Evolutionary conservation across 2,329 filamentous ascomycete species (phyloP).

Genomic region (Monosporascus sp.): DNA sequence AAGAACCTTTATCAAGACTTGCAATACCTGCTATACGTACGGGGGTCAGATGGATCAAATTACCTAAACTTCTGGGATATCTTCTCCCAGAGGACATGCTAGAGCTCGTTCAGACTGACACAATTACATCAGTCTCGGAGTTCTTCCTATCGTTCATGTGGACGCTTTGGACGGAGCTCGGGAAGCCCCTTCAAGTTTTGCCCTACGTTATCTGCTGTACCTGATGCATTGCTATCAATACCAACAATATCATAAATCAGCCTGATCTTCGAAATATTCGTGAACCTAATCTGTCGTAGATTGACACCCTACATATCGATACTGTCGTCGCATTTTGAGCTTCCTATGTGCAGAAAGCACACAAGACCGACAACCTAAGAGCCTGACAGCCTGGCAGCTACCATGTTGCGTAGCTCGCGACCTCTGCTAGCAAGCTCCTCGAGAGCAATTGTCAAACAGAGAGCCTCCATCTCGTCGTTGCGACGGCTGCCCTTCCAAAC

Average conservation of each 20-base stretch:
- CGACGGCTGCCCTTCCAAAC: neutral
- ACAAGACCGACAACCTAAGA: too few species aligned
- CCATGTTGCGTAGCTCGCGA: constrained; percentile 24
- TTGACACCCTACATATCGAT: neutral
- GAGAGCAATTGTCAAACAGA: constrained; percentile 10
- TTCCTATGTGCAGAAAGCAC: neutral
- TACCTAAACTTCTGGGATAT: too few species aligned
- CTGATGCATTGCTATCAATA: neutral
- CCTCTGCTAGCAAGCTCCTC: constrained; percentile 16
- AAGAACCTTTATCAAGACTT: too few species aligned
- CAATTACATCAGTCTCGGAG: too few species aligned
- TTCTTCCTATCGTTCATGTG: neutral
- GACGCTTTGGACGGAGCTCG: neutral
- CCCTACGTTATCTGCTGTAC: too few species aligned
- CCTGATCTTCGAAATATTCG: neutral
- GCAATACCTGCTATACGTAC: too few species aligned
- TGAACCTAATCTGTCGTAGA: neutral
- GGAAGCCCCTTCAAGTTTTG: neutral
- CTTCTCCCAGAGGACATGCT: too few species aligned
- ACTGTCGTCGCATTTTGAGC: neutral
- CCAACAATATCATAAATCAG: neutral
- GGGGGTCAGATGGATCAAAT: too few species aligned
- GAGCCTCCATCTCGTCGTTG: constrained; percentile 5
- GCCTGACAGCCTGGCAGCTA: neutral
- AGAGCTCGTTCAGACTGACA: too few species aligned